Conservation (phyloP, 148 eudicot species). For the Heliosperma pusillum region DNA sequence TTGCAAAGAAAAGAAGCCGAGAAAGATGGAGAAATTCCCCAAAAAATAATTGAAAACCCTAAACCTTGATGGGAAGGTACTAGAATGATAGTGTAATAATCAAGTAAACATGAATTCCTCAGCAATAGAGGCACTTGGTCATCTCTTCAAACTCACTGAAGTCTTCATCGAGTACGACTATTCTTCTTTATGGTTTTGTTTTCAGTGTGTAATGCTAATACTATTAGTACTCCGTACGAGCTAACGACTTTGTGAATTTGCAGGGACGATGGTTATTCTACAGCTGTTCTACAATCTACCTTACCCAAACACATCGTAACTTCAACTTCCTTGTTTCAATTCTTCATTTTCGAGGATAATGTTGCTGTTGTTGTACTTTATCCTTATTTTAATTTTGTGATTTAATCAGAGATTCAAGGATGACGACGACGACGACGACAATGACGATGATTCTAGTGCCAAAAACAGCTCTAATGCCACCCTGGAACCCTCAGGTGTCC, state of each 20-base stretch:
- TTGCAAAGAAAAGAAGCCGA: too few relatives aligned
- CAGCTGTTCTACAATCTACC: conserved; percentile 26
- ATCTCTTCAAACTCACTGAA: conserved; percentile 62
- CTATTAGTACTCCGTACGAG: background rate
- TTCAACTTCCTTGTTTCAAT: background rate
- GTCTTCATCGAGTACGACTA: conserved; percentile 9
- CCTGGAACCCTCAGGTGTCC: conserved; percentile 8
- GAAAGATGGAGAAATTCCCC: background rate
- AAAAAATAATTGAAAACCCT: conserved; percentile 21
- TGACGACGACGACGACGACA: conserved; percentile 31
- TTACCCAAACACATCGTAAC: conserved; percentile 44
- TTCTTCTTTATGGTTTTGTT: background rate
- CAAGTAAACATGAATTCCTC: conserved; percentile 26
- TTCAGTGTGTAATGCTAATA: background rate
- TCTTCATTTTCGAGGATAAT: background rate
- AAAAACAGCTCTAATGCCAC: conserved; percentile 14
- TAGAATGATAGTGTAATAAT: conserved; percentile 3
- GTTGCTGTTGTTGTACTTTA: background rate
- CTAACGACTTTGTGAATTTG: background rate
- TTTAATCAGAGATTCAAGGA: conserved; percentile 34
- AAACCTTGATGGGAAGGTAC: conserved; percentile 12
- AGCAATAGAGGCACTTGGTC: conserved; percentile 55
- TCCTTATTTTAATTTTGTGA: background rate
- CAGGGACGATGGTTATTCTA: conserved; percentile 49
- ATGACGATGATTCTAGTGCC: conserved; percentile 6